phyloP scores from a whole-genome alignment of 1,139 yeast species.

The Blastobotrys apis region DNA sequence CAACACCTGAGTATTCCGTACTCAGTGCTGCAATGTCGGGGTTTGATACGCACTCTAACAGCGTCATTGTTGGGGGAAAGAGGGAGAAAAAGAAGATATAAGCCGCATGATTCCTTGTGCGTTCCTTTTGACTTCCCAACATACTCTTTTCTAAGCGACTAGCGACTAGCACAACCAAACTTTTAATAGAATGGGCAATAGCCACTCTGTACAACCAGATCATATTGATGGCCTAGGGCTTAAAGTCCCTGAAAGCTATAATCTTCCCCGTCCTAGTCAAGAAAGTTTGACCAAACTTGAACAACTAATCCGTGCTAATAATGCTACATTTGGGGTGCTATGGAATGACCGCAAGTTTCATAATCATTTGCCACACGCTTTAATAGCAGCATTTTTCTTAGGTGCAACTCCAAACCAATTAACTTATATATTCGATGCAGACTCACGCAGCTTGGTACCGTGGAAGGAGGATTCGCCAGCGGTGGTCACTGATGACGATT shows the following conservation, averaged over 20 bases:
- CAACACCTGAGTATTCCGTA: constrained; percentile 9
- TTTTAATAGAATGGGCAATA: neutral
- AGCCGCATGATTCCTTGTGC: neutral
- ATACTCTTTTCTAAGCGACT: too few species aligned
- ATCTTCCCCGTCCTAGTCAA: constrained; percentile 18
- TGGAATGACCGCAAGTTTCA: constrained; percentile 31
- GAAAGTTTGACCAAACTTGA: constrained; percentile 23
- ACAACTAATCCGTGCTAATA: constrained; percentile 32
- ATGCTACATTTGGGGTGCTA: constrained; percentile 28
- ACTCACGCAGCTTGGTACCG: constrained; percentile 19
- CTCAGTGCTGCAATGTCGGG: constrained; percentile 14
- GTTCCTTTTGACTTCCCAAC: too few species aligned
- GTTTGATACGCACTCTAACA: constrained; percentile 10
- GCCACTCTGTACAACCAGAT: neutral
- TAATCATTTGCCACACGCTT: constrained; percentile 33
- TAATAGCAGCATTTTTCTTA: constrained; percentile 23
- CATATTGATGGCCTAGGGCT: constrained; percentile 20
- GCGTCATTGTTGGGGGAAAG: neutral
- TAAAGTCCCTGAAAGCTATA: constrained; percentile 13
- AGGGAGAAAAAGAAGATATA: neutral
- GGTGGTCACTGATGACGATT: constrained; percentile 33
- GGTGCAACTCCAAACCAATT: constrained; percentile 26
- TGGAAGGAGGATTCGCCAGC: constrained; percentile 35
- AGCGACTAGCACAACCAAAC: neutral
- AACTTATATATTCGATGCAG: constrained; percentile 26